These are phyloP conservation scores for Aspergillus tubingensis DNA, from an alignment of 2,329 filamentous ascomycete species.

Conservation along the genomic window DNA sequence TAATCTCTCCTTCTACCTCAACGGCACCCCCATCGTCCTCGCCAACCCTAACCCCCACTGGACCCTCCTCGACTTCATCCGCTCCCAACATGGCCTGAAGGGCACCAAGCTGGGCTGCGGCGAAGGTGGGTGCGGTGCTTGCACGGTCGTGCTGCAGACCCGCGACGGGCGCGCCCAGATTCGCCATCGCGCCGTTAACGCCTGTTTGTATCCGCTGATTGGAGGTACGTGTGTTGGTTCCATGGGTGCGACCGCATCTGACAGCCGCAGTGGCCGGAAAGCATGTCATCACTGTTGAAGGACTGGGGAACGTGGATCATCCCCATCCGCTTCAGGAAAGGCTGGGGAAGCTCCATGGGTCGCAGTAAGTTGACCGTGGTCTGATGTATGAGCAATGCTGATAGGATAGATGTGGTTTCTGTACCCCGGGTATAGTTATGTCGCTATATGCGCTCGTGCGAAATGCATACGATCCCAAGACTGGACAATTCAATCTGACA, in stretches of 20 bases:
- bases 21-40: slow-evolving; percentile 67
- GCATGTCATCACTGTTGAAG: slow-evolving; percentile 90
- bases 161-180: slow-evolving; percentile 66
- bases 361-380: slow-evolving; percentile 52
- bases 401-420: slow-evolving; percentile 66
- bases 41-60: slow-evolving; percentile 81
- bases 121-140: slow-evolving; percentile 87
- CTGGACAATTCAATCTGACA: slow-evolving; percentile 71
- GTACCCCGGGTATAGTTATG: slow-evolving; percentile 89
- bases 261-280: slow-evolving; percentile 71
- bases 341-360: slow-evolving; percentile 82
- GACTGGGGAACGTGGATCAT: slow-evolving; percentile 75
- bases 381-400: background rate
- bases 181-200: slow-evolving; percentile 86
- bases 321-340: slow-evolving; percentile 84
- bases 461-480: slow-evolving; percentile 70
- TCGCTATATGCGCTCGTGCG: slow-evolving; percentile 30
- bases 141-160: slow-evolving; percentile 67
- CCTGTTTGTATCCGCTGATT: slow-evolving; percentile 81
- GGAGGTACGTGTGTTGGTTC: slow-evolving; percentile 46
- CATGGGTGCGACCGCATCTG: background rate
- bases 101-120: slow-evolving; percentile 75
- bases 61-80: slow-evolving; percentile 71
- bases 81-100: slow-evolving; percentile 73
- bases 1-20: slow-evolving; percentile 80